Evolutionary conservation across 2,329 filamentous ascomycete species (phyloP), one percentile per base, ranked within the genome.

Genomic region (Sordariomycetes sp.): DNA sequence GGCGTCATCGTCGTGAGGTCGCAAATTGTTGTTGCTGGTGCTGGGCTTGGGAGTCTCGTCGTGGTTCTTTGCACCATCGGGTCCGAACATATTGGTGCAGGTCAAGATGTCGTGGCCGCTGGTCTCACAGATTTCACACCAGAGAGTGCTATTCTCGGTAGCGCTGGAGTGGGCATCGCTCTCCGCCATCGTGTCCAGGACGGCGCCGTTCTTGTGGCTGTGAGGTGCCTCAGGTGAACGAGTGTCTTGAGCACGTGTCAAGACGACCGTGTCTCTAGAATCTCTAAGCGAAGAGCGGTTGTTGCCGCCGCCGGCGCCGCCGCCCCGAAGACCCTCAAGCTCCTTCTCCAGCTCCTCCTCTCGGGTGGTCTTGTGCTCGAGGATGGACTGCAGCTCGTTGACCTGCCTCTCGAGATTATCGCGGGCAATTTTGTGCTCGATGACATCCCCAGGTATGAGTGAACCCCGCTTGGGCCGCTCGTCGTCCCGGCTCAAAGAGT

Each of bases 101-200:
- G 85, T 93, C 37, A 96, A 67, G 40, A 96, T 94, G 49, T 96
- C 90, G 52, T 96, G 90, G 12, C 90, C 88, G 30, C 76, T 72
- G 21, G 84, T 85, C 63, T 95, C 88, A 61, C 90, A 96, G 41
- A 96, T 92, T 61, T 96, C 92, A 59, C 90, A 96, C 83, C 85
- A 94, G 42, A 88, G 70, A 12, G 70, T 75, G 53, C 77, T 83
- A 47, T 70, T 79, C 52, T 87, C 84, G 25, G 82, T 85, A 16
- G 75, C 72, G 19, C 73, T 76, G 24, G 82, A 84, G 55, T 81
- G 72, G 11, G 70, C 67, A 46, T 83, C 81, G 49, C 74, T 83
- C 55, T 83, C 81, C 27, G 68, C 70, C 78, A 82, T 83, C 5
- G 77, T 75, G 39, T 81, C 78, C 10, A 85, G 61, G 30, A 15